phyloP scores from a whole-genome alignment of 768 basidiomycete genomes.

The Phaeotremella fagi region DNA sequence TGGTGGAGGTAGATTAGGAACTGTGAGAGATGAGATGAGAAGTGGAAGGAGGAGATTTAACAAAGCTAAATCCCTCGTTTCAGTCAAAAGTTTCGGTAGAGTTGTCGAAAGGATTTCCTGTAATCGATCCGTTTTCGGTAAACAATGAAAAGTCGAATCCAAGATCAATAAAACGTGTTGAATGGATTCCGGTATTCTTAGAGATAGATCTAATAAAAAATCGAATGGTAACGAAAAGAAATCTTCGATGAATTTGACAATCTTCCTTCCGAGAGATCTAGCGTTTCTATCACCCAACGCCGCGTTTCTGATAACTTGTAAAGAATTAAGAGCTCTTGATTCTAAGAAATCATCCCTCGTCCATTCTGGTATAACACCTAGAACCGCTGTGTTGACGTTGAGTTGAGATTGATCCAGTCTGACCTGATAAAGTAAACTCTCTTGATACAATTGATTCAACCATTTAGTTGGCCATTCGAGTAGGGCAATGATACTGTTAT shows the following conservation, averaged over 20 bases:
- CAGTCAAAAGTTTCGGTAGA: conserved; percentile 30
- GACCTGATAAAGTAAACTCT: conserved; percentile 9
- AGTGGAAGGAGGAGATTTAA: conserved; percentile 33
- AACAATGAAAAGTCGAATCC: conserved; percentile 34
- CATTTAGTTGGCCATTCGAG: conserved; percentile 89
- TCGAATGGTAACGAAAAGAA: conserved; percentile 25
- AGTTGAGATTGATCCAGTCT: conserved; percentile 1
- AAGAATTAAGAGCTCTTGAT: conserved; percentile 75
- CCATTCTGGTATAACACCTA: conserved; percentile 19
- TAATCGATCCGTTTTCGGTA: background rate
- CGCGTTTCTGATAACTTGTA: conserved; percentile 81
- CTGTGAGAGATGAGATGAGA: conserved; percentile 27
- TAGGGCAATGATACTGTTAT: conserved; percentile 74
- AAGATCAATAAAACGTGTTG: conserved; percentile 47
- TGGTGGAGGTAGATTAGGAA: conserved; percentile 18
- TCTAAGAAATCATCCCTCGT: conserved; percentile 44
- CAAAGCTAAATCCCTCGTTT: conserved; percentile 37
- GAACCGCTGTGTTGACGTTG: conserved; percentile 8
- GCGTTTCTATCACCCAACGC: conserved; percentile 41
- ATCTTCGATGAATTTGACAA: conserved; percentile 15
- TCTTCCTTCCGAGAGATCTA: conserved; percentile 11
- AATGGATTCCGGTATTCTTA: conserved; percentile 43
- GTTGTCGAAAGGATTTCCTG: conserved; percentile 6
- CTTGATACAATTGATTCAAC: conserved; percentile 52
- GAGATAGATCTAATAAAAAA: conserved; percentile 23